Evolutionary conservation across 1,284 basidiomycete genomes (phyloP), one percentile per base, ranked within the genome.

Genomic region (Ustilago xerochloae): DNA sequence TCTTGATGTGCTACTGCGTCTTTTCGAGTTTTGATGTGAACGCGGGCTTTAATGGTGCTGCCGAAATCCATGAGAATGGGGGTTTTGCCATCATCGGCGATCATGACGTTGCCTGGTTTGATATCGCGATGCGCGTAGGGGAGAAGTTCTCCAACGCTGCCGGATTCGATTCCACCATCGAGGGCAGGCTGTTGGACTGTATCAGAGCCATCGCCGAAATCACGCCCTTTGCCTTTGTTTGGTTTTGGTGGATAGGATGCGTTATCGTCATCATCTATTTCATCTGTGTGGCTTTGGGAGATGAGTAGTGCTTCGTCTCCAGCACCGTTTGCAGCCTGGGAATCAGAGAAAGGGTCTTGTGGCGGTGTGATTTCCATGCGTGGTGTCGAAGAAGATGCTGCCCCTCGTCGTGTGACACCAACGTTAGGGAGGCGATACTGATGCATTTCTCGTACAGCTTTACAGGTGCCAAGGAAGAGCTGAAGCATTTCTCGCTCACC

Each of bases 31-130:
- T 91, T 88, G 64, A 96, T 89, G 47, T 87, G 87, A 59, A 96
- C 88, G 36, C 93, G 88, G 8, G 94, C 94, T 79, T 90, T 91
- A 80, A 90, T 87, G 6, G 91, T 90, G 70, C 93, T 96, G 15
- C 96, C 96, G 86, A 99, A 96, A 86, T 99, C 96, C 96, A 99
- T 99, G 16, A 99, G 88, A 71, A 99, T 92, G 12, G 90, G 89
- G 15, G 79, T 77, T 24, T 53, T 63, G 6, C 92, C 93, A 63
- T 97, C 93, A 80, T 97, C 94, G 6, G 93, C 88, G 61, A 99
- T 89, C 95, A 99, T 99, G 62, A 99, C 89, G 84, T 99, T 99
- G 49, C 80, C 94, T 38, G 96, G 97, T 86, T 99, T 99, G 81
- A 99, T 88, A 86, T 99, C 96, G 63, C 97, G 88, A 86, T 99